phyloP scores from a whole-genome alignment of 441 rosid species.

The Geranium incanum region DNA sequence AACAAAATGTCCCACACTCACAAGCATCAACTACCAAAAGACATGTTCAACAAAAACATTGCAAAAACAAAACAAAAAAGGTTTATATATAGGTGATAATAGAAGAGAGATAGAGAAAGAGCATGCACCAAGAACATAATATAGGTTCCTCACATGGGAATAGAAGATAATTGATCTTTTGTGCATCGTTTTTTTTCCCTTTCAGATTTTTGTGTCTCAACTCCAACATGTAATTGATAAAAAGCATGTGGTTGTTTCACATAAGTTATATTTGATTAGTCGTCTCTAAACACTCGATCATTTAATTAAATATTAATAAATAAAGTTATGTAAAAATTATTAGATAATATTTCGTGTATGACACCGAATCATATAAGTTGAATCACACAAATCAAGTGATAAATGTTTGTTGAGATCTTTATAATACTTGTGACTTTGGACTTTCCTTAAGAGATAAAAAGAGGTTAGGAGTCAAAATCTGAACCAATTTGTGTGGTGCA shows the following conservation, averaged over 20 bases:
- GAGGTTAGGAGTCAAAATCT: neutral
- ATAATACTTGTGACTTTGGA: neutral
- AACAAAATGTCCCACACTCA: too few relatives aligned
- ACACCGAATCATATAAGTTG: neutral
- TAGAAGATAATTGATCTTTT: neutral
- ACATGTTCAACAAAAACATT: too few relatives aligned
- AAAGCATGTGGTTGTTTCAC: neutral
- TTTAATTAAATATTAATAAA: too few relatives aligned
- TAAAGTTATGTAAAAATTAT: neutral
- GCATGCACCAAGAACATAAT: neutral
- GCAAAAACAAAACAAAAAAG: too few relatives aligned
- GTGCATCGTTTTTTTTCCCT: neutral
- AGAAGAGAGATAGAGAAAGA: neutral
- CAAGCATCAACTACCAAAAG: too few relatives aligned
- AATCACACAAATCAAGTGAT: neutral
- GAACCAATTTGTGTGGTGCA: neutral
- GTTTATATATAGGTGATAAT: too few relatives aligned
- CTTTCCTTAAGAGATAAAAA: neutral
- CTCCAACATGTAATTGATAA: neutral
- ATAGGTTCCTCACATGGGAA: neutral
- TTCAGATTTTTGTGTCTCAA: neutral
- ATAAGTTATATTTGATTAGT: too few relatives aligned
- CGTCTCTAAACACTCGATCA: too few relatives aligned
- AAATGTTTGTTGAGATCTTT: neutral
- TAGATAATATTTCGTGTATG: neutral